Base-by-base conservation (phyloP, 179 eudicot genomes). In the Actinidia arguta region DNA sequence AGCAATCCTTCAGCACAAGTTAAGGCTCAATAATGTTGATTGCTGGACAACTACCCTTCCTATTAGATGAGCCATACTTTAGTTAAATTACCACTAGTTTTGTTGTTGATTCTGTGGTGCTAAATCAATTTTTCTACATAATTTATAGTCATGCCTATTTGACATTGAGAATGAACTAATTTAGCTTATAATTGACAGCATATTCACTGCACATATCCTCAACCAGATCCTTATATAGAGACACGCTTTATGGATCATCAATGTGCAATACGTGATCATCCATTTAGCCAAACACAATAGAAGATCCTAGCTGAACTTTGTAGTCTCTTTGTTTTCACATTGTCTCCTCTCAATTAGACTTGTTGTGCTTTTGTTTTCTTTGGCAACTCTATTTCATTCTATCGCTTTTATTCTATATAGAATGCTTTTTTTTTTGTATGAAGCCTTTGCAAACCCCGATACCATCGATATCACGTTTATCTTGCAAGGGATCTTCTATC, bases 191-290 rank as follows among this genome's bases (percentile, higher is more conserved):
- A 93, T 72, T 93, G 97, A 94, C 97, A 93, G 85, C 97, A 93
- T 75, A 85, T 90, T 75, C 88, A 85, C 46, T 93, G 96, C 85
- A 81, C 90, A 78, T 82, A 87, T 83, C 94, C 94, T 78, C 86
- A 84, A 83, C 74, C 88, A 47, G 85, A 90, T 85, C 95, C 97
- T 8, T 88, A 92, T 79, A 90, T 92, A 67, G 85, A 86, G 78
- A 90, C 94, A 10, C 94, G 92, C 75, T 90, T 90, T 86, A 80
- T 85, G 17, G 97, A 93, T 86, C 97, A 93, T 81, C 85, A 89
- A 66, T 93, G 97, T 87, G 89, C 90, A 64, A 87, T 88, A 51
- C 88, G 90, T 12, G 88, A 91, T 83, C 89, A 87, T 79, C 86
- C 88, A 22, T 86, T 84, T 78, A 88, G 88, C 17, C 92, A 83